Evolutionary conservation across 1,284 basidiomycete species (phyloP), one percentile per base, ranked within the genome.

Genomic region (Grifola frondosa): DNA sequence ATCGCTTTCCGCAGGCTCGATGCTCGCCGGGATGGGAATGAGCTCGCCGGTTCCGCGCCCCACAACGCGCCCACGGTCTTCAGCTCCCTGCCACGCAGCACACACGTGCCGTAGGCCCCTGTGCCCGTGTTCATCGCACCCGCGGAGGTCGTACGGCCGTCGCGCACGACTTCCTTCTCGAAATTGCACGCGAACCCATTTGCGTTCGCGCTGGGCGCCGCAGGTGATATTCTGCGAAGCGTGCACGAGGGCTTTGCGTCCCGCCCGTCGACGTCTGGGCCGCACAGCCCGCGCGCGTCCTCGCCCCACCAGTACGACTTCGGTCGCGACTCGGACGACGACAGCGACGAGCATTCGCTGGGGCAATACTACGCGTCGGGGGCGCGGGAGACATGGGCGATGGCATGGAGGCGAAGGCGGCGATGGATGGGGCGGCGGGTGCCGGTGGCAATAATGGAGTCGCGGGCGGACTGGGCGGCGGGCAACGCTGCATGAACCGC

Each of bases 151-250:
- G 47, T 54, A 5, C 71, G 82, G 41, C 71, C 79, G 63, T 78
- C 77, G 28, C 75, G 81, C 37, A 84, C 82, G 15, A 74, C 78
- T 25, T 84, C 82, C 7, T 68, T 83, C 39, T 80, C 67, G n/a
- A 67, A 62, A 42, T 50, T 54, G 39, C 63, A 65, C 37, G 66
- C 65, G 19, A 68, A 68, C 43, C 60, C 71, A 11, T 75, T 77
- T 52, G 63, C 72, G 15, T 74, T 57, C 7, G 54, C 58, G 13
- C 41, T n/a, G n/a, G n/a, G n/a, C n/a, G n/a, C n/a, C n/a, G n/a
- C n/a, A n/a, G 56, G 13, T 16, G 26, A 16, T 48, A 42, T 12
- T 44, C 56, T 24, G 48, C 53, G n/a, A 45, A 59, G 39, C 30
- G 37, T 33, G 36, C 57, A 54, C 26, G 56, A 49, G 6, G 19